These are phyloP conservation scores for Mucor indicus DNA, from an alignment of 371 early-diverging fungal species.

Conservation along the genomic window DNA sequence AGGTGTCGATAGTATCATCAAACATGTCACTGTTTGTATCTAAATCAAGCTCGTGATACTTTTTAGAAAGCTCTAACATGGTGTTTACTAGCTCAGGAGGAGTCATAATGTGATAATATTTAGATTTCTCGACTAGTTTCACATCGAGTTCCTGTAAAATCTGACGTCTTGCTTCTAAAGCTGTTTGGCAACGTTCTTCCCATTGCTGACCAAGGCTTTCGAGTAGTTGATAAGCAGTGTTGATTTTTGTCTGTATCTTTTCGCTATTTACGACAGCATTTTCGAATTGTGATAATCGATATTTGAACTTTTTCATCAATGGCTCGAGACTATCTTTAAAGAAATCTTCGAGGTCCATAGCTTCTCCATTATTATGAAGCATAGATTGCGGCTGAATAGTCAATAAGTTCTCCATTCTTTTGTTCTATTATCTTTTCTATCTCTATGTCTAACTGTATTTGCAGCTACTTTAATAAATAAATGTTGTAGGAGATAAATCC, in stretches of 20 bases:
- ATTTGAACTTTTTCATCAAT: conserved; percentile 41
- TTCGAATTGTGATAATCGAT: conserved; percentile 38
- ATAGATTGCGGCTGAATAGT: conserved; percentile 25
- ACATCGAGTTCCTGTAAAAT: conserved; percentile 12
- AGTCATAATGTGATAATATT: conserved; percentile 8
- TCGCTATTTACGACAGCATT: conserved; percentile 28
- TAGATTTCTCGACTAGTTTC: not conserved
- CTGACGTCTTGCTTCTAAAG: conserved; percentile 9
- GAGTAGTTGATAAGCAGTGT: conserved; percentile 25
- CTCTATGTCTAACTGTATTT: too few species aligned
- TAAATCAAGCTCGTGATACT: conserved; percentile 22
- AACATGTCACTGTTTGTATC: conserved; percentile 26
- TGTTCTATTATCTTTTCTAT: too few species aligned
- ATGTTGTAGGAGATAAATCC: too few species aligned
- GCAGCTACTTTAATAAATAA: too few species aligned
- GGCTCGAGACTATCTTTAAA: conserved; percentile 41
- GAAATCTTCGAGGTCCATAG: conserved; percentile 41
- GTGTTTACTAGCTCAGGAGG: conserved; percentile 21
- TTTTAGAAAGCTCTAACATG: conserved; percentile 23
- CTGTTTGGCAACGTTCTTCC: conserved; percentile 28
- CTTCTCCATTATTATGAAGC: conserved; percentile 29
- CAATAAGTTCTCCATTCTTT: conserved; percentile 41
- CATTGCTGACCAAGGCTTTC: conserved; percentile 38
- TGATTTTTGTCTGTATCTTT: conserved; percentile 35
- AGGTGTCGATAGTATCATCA: conserved; percentile 44